These are phyloP conservation scores for Otatea glauca DNA, from an alignment of 176 grass and related monocot species.

Conservation along the genomic window DNA sequence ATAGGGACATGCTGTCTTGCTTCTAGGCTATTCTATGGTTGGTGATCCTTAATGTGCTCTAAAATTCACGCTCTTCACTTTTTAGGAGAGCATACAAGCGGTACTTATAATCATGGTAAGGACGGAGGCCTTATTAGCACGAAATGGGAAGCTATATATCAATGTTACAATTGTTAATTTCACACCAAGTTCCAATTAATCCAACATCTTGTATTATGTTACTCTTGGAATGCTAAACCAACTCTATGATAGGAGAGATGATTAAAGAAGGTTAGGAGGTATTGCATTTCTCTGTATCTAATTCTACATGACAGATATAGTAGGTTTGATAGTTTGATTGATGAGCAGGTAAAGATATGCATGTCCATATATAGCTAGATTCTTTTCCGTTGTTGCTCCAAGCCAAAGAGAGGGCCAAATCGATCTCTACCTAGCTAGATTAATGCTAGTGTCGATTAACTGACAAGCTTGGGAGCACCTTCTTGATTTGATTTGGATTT, in stretches of 20 bases:
- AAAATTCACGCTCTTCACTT: too few species aligned
- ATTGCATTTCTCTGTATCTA: background rate
- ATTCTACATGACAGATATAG: slow-evolving; percentile 23
- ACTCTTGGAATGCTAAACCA: background rate
- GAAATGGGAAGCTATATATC: background rate
- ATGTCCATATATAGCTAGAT: background rate
- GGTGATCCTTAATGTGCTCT: too few species aligned
- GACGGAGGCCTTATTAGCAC: background rate
- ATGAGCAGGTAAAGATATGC: slow-evolving; percentile 37
- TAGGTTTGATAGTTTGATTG: slow-evolving; percentile 41
- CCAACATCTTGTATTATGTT: slow-evolving; percentile 24
- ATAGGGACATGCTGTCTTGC: too few species aligned
- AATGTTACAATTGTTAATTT: background rate
- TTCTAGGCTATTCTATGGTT: too few species aligned
- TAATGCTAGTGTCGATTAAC: background rate
- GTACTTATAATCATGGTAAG: background rate
- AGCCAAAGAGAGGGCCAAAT: background rate
- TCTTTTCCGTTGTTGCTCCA: slow-evolving; percentile 13
- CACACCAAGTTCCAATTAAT: background rate
- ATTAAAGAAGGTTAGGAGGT: background rate
- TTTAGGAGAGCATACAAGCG: background rate
- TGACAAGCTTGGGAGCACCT: background rate
- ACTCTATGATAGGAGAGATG: slow-evolving; percentile 20
- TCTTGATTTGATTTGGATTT: slow-evolving; percentile 17
- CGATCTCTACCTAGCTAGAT: slow-evolving; percentile 4